phyloP scores from a whole-genome alignment of 768 basidiomycete genomes.

The Suillus bovinus region DNA sequence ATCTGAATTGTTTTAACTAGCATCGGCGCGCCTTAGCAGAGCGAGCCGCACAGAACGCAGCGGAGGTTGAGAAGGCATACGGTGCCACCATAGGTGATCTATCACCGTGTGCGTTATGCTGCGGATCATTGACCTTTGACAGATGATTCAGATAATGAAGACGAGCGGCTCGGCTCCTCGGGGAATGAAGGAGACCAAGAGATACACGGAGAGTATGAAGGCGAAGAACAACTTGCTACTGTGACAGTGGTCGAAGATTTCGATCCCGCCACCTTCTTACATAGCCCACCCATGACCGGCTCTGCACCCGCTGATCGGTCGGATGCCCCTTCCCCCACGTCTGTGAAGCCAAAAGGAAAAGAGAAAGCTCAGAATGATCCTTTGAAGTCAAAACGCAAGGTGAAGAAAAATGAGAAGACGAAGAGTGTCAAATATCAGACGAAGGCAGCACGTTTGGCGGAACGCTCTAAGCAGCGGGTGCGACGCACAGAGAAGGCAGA shows the following conservation, averaged over 20 bases:
- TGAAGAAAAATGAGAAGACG: constrained; percentile 28
- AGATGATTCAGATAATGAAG: constrained; percentile 34
- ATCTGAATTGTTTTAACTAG: constrained; percentile 40
- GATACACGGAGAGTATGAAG: constrained; percentile 73
- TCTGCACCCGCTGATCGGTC: neutral
- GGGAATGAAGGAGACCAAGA: constrained; percentile 33
- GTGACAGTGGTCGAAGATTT: constrained; percentile 94
- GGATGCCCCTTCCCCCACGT: neutral
- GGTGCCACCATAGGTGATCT: constrained; percentile 48
- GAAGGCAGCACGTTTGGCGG: constrained; percentile 60
- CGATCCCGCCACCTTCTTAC: constrained; percentile 64
- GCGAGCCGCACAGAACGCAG: constrained; percentile 76
- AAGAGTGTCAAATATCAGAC: constrained; percentile 70
- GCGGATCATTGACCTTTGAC: constrained; percentile 13
- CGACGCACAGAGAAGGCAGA: constrained; percentile 73
- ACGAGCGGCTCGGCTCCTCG: constrained; percentile 49
- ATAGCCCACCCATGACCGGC: constrained; percentile 39
- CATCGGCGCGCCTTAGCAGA: constrained; percentile 77
- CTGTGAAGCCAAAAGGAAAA: constrained; percentile 18
- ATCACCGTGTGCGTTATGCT: constrained; percentile 5
- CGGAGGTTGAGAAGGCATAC: constrained; percentile 74
- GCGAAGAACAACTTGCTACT: constrained; percentile 82
- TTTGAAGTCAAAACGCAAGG: constrained; percentile 25
- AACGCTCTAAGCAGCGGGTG: constrained; percentile 61
- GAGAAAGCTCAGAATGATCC: constrained; percentile 15